A percentile compares a stretch with the other conserved stretches of the same genome.
phyloP scores from a whole-genome alignment of 306 rosid genomes.

The Begonia loranthoides region DNA sequence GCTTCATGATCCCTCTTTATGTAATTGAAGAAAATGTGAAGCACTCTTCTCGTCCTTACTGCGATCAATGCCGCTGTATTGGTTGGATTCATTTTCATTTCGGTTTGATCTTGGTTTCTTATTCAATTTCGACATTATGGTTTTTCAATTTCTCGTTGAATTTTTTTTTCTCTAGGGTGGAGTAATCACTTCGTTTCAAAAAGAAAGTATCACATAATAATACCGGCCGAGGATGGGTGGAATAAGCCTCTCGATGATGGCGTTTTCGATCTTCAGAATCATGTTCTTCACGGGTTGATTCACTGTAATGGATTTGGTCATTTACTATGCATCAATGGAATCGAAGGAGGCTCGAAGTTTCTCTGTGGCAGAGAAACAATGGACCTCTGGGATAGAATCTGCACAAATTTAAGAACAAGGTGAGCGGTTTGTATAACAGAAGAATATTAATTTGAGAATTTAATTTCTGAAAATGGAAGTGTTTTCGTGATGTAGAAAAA shows the following conservation, averaged over 20 bases:
- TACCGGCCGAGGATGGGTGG: constrained; percentile 56
- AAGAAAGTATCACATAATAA: constrained; percentile 66
- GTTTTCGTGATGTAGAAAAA: not conserved
- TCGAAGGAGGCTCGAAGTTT: constrained; percentile 56
- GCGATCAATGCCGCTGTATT: constrained; percentile 66
- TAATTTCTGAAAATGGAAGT: constrained; percentile 17
- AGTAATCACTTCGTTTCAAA: constrained; percentile 66
- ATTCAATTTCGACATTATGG: not conserved
- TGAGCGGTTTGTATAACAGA: constrained; percentile 11
- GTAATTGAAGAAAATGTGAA: constrained; percentile 54
- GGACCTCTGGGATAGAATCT: constrained; percentile 80
- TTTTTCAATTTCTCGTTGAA: not conserved
- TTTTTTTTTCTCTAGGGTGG: constrained; percentile 43
- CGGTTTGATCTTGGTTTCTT: not conserved
- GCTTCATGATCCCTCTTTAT: constrained; percentile 51
- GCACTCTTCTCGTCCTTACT: constrained; percentile 40
- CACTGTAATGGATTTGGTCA: constrained; percentile 28
- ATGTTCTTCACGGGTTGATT: not conserved
- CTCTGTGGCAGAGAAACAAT: constrained; percentile 42
- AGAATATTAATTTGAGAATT: not conserved
- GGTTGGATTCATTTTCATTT: constrained; percentile 21
- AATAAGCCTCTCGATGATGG: constrained; percentile 53
- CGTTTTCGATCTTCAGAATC: constrained; percentile 22
- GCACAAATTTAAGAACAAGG: constrained; percentile 58
- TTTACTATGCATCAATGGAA: constrained; percentile 65